These are phyloP conservation scores for Quercus mongolica DNA, from an alignment of 306 rosid species.

Conservation along the genomic window DNA sequence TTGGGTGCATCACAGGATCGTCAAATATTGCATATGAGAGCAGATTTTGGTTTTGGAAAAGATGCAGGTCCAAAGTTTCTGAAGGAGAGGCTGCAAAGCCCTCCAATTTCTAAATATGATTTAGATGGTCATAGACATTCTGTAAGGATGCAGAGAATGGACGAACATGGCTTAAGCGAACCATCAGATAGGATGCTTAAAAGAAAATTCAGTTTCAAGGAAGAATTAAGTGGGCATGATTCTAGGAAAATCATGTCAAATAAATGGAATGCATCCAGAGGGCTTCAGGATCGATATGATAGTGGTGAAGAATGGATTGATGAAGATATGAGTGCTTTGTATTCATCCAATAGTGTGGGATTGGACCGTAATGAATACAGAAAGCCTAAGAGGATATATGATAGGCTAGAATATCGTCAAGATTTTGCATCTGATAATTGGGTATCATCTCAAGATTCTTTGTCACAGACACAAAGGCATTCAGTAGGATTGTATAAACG, in stretches of 20 bases:
- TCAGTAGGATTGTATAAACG: constrained; percentile 40
- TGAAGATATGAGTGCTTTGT: constrained; percentile 40
- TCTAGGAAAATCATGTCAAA: constrained; percentile 38
- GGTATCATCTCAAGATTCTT: constrained; percentile 42
- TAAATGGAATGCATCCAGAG: constrained; percentile 45
- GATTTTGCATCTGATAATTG: constrained; percentile 51
- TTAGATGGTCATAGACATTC: constrained; percentile 39
- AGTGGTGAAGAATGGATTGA: constrained; percentile 58
- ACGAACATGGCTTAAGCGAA: constrained; percentile 41
- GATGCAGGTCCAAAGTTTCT: constrained; percentile 45
- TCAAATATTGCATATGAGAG: constrained; percentile 38
- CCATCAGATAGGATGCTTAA: constrained; percentile 45
- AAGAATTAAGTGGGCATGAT: constrained; percentile 34
- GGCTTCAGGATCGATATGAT: constrained; percentile 49
- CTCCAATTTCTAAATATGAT: constrained; percentile 46
- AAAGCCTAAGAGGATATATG: constrained; percentile 42
- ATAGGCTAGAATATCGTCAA: constrained; percentile 30
- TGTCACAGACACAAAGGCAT: constrained; percentile 28
- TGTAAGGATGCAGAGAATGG: constrained; percentile 43
- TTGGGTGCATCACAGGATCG: constrained; percentile 35
- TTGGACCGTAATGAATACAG: constrained; percentile 40
- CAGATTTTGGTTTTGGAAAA: constrained; percentile 58
- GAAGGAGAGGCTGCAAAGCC: constrained; percentile 50
- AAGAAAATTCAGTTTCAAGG: constrained; percentile 56
- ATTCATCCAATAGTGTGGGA: constrained; percentile 45